A percentile compares a stretch with the other conserved stretches of the same genome.
Conservation (phyloP, 352 stramenopile species). For the Pythium utonaiense region DNA sequence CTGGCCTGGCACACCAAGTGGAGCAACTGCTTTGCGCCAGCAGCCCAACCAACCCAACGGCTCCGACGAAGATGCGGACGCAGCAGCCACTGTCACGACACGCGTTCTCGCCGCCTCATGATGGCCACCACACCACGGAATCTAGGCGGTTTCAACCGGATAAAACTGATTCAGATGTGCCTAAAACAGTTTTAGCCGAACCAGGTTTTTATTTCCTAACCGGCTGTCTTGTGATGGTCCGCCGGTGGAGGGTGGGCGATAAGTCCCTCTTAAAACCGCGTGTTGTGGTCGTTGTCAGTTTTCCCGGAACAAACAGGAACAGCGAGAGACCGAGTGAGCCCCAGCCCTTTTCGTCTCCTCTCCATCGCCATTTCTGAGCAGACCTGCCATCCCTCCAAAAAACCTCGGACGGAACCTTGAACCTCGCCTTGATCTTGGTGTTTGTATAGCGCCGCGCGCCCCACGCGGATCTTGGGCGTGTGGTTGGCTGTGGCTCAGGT, state of each 20-base stretch:
- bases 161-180: not conserved
- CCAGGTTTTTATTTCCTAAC: not conserved
- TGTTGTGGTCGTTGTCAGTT: constrained; percentile 22
- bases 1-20: not conserved
- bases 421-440: constrained; percentile 15
- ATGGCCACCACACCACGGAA: not conserved
- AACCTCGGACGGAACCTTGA: constrained; percentile 23
- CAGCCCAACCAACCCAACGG: no score
- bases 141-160: constrained; percentile 11
- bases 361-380: constrained; percentile 11
- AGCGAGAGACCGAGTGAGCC: not conserved
- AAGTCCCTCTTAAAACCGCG: constrained; percentile 15
- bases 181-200: not conserved
- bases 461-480: constrained; percentile 11
- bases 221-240: constrained; percentile 1
- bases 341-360: constrained; percentile 8
- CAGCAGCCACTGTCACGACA: constrained; percentile 15
- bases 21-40: not conserved
- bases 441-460: constrained; percentile 20
- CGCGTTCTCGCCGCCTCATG: constrained; percentile 6
- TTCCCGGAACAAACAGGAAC: constrained; percentile 18
- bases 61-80: no score
- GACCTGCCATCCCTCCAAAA: constrained; percentile 17
- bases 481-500: constrained; percentile 12
- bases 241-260: not conserved